phyloP scores from a whole-genome alignment of 2,329 filamentous ascomycete genomes.

The Penicillium griseofulvum region DNA sequence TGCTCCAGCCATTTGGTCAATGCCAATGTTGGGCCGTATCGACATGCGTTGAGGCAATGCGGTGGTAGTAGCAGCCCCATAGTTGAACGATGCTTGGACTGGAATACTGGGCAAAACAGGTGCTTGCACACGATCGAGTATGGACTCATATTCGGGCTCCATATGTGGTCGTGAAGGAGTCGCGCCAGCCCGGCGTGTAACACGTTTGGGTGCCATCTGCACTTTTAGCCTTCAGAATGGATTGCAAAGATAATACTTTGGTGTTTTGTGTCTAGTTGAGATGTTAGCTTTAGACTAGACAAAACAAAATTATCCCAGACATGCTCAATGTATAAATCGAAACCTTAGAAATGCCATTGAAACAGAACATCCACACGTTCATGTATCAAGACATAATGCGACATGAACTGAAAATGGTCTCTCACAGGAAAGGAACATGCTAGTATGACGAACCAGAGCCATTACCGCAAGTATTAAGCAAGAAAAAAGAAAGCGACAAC shows the following conservation, averaged over 20 bases:
- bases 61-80: slow-evolving; percentile 39
- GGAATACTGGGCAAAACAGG: slow-evolving; percentile 38
- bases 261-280: neutral
- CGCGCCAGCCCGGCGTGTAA: slow-evolving; percentile 17
- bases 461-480: neutral
- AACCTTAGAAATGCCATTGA: neutral
- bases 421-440: neutral
- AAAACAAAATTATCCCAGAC: neutral
- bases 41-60: slow-evolving; percentile 36
- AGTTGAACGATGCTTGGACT: slow-evolving; percentile 41
- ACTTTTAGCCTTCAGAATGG: neutral
- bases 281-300: neutral
- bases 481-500: neutral
- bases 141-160: neutral
- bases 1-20: slow-evolving; percentile 33
- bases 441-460: neutral
- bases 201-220: slow-evolving; percentile 30
- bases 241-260: neutral
- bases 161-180: slow-evolving; percentile 1
- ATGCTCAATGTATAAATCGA: neutral
- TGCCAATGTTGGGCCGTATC: slow-evolving; percentile 29
- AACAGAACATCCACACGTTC: neutral
- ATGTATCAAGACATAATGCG: neutral
- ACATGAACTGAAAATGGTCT: neutral
- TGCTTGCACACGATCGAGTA: slow-evolving; percentile 1